phyloP scores from a whole-genome alignment of 176 grass and related monocot genomes.

The Rhynchospora pubera region DNA sequence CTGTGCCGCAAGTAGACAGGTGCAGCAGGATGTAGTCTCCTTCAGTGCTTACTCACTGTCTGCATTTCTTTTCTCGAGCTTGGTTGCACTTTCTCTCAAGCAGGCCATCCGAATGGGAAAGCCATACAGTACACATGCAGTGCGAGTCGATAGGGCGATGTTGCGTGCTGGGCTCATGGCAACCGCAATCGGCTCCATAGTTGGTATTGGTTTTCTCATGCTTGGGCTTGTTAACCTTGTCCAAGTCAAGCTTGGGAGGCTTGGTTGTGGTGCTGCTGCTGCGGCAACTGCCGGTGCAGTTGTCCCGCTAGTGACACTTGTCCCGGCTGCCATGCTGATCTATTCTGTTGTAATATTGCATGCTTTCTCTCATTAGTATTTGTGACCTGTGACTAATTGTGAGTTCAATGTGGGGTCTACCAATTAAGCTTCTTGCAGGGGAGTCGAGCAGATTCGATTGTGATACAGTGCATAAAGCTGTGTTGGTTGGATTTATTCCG shows the following conservation, averaged over 20 bases:
- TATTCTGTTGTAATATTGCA: conserved; percentile 35
- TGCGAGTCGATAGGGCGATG: conserved; percentile 17
- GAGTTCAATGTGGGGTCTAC: background rate
- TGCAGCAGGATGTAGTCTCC: conserved; percentile 8
- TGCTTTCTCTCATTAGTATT: conserved; percentile 31
- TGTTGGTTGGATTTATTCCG: background rate
- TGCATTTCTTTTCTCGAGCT: conserved; percentile 41
- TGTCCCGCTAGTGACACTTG: conserved; percentile 26
- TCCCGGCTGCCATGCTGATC: conserved; percentile 38
- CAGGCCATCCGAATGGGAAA: conserved; percentile 34
- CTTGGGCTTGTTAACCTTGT: conserved; percentile 35
- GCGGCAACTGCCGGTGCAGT: conserved; percentile 20
- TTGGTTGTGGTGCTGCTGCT: conserved; percentile 25
- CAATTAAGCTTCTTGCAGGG: background rate
- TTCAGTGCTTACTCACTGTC: conserved; percentile 33
- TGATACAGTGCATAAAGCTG: background rate
- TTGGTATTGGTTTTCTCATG: conserved; percentile 39
- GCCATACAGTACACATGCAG: background rate
- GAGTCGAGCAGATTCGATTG: background rate
- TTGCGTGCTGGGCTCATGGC: conserved; percentile 33
- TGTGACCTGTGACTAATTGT: too few species aligned
- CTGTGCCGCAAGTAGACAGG: conserved; percentile 2
- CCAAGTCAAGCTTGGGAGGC: conserved; percentile 43
- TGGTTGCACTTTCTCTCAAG: conserved; percentile 41
- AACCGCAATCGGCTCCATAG: conserved; percentile 27